Percentiles rank a stretch among this genome's conserved stretches.
Conservation (phyloP, 148 eudicot species). For the Silene latifolia region DNA sequence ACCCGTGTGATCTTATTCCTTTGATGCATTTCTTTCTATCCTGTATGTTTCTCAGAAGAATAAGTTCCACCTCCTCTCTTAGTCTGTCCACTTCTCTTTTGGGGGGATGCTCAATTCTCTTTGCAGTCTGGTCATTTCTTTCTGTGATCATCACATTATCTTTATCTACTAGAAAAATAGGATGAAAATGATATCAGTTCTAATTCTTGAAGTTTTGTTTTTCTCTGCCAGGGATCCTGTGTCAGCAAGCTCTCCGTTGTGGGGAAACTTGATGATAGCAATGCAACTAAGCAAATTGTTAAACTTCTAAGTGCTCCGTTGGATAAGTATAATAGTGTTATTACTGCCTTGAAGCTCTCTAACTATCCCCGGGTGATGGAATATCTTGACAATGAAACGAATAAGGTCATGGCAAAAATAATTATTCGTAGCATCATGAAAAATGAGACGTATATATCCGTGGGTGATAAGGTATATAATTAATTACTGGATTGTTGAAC, state of each 20-base stretch:
- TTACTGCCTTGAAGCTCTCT: slow-evolving; percentile 86
- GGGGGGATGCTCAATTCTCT: not conserved
- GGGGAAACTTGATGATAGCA: slow-evolving; percentile 69
- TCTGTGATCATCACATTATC: not conserved
- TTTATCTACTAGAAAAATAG: not conserved
- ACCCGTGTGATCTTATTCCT: slow-evolving; percentile 16
- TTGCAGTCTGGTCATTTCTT: not conserved
- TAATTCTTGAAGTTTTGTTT: not conserved
- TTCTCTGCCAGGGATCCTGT: slow-evolving; percentile 76
- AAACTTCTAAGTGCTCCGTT: slow-evolving; percentile 91
- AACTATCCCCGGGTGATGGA: slow-evolving; percentile 88
- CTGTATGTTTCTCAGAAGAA: not conserved
- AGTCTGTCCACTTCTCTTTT: not conserved
- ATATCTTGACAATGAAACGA: slow-evolving; percentile 68
- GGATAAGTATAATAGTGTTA: slow-evolving; percentile 87
- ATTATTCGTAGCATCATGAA: slow-evolving; percentile 80
- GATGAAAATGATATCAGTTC: not conserved
- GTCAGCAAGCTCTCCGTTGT: slow-evolving; percentile 74
- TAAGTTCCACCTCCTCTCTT: not conserved
- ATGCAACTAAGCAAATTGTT: slow-evolving; percentile 87
- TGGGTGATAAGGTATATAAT: slow-evolving; percentile 71
- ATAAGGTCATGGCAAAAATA: slow-evolving; percentile 85
- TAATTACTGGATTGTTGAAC: not conserved
- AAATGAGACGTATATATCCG: slow-evolving; percentile 67
- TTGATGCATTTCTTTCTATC: not conserved